Evolutionary conservation across 176 grass and related monocot species (phyloP).

Genomic region (Chloris gayana): DNA sequence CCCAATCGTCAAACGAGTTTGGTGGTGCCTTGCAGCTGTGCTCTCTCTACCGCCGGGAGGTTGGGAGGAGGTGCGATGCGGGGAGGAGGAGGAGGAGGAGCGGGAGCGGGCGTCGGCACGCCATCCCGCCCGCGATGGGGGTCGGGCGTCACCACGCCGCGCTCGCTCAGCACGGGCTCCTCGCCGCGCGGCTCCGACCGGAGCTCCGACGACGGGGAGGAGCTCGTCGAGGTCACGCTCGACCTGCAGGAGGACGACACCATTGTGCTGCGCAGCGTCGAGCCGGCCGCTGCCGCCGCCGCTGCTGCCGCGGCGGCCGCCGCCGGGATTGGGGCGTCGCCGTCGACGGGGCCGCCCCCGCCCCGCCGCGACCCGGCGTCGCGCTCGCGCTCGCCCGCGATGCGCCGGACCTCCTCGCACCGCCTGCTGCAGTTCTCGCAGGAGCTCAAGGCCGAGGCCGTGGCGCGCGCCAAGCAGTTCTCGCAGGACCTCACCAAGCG

Average conservation of each 20-base stretch:
- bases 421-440: slow-evolving; percentile 88
- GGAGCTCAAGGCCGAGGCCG: slow-evolving; percentile 78
- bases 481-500: slow-evolving; percentile 77
- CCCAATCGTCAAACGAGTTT: slow-evolving; percentile 36
- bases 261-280: slow-evolving; percentile 80
- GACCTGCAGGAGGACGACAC: slow-evolving; percentile 86
- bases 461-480: slow-evolving; percentile 64
- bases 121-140: slow-evolving; percentile 52
- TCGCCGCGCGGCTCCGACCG: slow-evolving; percentile 51
- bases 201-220: slow-evolving; percentile 69
- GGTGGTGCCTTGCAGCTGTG: slow-evolving; percentile 35
- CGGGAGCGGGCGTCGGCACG: slow-evolving; percentile 26
- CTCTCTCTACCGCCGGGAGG: slow-evolving; percentile 7
- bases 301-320: background rate
- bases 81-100: slow-evolving; percentile 21
- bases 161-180: slow-evolving; percentile 61
- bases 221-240: slow-evolving; percentile 89
- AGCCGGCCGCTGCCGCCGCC: slow-evolving; percentile 31
- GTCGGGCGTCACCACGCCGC: slow-evolving; percentile 49
- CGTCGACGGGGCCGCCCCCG: background rate
- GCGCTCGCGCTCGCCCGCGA: slow-evolving; percentile 64
- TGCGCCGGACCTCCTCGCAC: slow-evolving; percentile 73
- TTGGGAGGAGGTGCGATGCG: background rate
- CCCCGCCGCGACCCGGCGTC: slow-evolving; percentile 5
- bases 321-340: background rate